Evolutionary conservation across 2,329 filamentous ascomycete genomes (phyloP), one percentile per base, ranked within the genome.

Genomic region (Colletotrichum spinosum): DNA sequence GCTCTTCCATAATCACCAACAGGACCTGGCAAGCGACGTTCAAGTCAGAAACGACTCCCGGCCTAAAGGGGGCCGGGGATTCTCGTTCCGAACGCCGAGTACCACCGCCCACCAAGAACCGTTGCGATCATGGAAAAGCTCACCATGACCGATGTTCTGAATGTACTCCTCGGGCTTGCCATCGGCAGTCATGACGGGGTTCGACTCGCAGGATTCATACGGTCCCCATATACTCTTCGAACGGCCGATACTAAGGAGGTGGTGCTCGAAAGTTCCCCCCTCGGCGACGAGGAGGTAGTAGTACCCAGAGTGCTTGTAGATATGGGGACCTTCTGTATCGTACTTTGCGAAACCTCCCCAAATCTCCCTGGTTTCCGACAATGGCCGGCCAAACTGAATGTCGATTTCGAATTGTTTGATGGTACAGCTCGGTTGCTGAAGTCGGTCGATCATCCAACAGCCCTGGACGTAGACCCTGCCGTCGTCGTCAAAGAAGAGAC

Each of bases 111-210:
- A 81, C 77, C 79, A 81, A 53, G 77, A 74, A 0, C 73, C 75
- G 0, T 64, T 53, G 1, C 64, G 67, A 61, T 88, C 85, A 53
- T 85, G 80, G 64, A 88, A 87, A 2, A 88, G 65, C 66, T 88
- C 86, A 2, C 83, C 82, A 55, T 88, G 86, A 0, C 86, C 86
- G 0, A 86, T 79, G 1, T 84, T 84, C 69, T 88, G 85, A 54
- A 81, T 81, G 58, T 80, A 81, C 37, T 70, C 75, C 1, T 77
- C 78, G 41, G 60, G 12, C 0, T 79, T 81, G 35, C 82, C 80
- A 8, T 76, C 76, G 15, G 80, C 81, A 0, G 79, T 83, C 33
- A 86, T 69, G 4, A 84, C 76, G 0, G 83, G 84, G 65, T 86
- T 84, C 1, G 68, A 49, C 0, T 72, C 68, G 54, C 73, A 77